Evolutionary conservation across 257 asterid species (phyloP).

Genomic region (Buddleja alternifolia): DNA sequence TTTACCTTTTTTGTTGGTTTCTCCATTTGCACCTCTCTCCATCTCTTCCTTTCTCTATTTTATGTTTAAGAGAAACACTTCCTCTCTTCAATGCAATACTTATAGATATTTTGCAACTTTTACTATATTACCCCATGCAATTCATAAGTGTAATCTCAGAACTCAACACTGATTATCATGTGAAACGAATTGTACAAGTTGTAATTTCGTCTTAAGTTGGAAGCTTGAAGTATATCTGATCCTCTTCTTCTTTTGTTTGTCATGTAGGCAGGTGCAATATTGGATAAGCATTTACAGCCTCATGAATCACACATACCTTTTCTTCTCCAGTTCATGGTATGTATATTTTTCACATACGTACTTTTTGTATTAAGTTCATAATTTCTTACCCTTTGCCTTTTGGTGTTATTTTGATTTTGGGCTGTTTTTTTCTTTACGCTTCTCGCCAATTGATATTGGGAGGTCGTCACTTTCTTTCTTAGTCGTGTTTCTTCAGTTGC

Average conservation of each 20-base stretch:
- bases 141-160: constrained; percentile 5
- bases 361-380: neutral
- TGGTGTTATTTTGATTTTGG: neutral
- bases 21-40: neutral
- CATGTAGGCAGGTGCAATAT: constrained; percentile 78
- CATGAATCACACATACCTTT: constrained; percentile 94
- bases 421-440: neutral
- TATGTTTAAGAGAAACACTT: constrained; percentile 19
- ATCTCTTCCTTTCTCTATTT: constrained; percentile 2
- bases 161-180: constrained; percentile 17
- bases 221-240: constrained; percentile 15
- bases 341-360: constrained; percentile 25
- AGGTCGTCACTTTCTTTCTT: neutral
- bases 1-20: neutral
- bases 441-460: neutral
- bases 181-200: constrained; percentile 1
- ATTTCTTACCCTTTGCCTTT: neutral
- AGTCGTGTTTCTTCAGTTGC: neutral
- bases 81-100: constrained; percentile 14
- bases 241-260: neutral
- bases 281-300: constrained; percentile 78
- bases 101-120: constrained; percentile 5
- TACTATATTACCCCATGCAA: constrained; percentile 11
- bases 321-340: constrained; percentile 92
- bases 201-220: neutral